A percentile compares a stretch with the other conserved stretches of the same genome.
Evolutionary conservation across 2,329 filamentous ascomycete genomes (phyloP).

Genomic region (Knufia fluminis): DNA sequence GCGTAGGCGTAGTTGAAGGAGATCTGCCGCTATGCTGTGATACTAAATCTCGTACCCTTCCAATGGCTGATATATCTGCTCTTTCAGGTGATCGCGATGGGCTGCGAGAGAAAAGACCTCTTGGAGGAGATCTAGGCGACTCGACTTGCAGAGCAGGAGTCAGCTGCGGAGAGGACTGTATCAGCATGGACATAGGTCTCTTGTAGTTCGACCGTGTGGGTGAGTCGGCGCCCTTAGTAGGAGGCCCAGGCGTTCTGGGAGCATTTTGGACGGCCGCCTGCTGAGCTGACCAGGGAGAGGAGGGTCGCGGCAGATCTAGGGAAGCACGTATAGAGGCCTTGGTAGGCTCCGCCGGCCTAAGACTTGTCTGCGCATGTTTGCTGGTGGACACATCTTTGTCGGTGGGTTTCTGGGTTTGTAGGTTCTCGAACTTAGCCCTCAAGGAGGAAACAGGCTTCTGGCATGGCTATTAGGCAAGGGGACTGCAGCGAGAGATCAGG

Average conservation of each 20-base stretch:
- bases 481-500: neutral
- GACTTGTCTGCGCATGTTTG: constrained; percentile 15
- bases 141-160: constrained; percentile 35
- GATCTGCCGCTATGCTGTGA: constrained; percentile 21
- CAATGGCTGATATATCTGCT: constrained; percentile 16
- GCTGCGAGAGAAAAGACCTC: constrained; percentile 23
- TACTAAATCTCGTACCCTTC: constrained; percentile 18
- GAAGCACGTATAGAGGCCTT: constrained; percentile 31
- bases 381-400: constrained; percentile 11
- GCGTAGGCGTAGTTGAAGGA: constrained; percentile 27
- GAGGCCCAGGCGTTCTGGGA: constrained; percentile 22
- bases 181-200: constrained; percentile 36
- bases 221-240: constrained; percentile 30
- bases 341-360: constrained; percentile 25
- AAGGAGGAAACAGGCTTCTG: constrained; percentile 39
- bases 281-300: constrained; percentile 30
- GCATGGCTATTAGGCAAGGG: neutral
- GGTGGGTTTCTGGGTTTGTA: constrained; percentile 26
- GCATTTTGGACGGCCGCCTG: constrained; percentile 20
- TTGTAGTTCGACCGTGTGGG: constrained; percentile 54
- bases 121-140: constrained; percentile 36
- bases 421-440: constrained; percentile 40
- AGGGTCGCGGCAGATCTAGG: constrained; percentile 34
- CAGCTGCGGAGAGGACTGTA: constrained; percentile 34
- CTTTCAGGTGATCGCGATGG: constrained; percentile 21